These are phyloP conservation scores for Speleostelium caveatum DNA, from an alignment of 78 protist species.

Conservation along the genomic window DNA sequence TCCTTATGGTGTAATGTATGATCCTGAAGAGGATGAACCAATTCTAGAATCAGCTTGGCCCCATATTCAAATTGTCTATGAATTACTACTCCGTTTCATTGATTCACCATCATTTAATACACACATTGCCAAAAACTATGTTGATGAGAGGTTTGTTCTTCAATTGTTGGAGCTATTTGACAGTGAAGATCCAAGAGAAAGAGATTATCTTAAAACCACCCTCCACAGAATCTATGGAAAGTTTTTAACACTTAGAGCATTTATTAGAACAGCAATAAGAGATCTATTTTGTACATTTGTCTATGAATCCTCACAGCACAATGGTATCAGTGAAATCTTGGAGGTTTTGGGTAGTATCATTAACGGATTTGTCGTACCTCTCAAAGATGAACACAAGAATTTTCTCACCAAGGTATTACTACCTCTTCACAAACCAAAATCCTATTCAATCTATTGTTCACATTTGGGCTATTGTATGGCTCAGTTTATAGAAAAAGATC, in stretches of 20 bases:
- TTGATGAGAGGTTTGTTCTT: conserved; percentile 86
- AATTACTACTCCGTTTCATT: conserved; percentile 93
- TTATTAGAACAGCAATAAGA: conserved; percentile 91
- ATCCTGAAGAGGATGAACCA: conserved; percentile 94
- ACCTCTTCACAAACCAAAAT: conserved; percentile 92
- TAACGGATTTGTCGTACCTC: conserved; percentile 97
- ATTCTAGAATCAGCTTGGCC: conserved; percentile 96
- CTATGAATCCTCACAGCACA: conserved; percentile 92
- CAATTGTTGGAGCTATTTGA: conserved; percentile 94
- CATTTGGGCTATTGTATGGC: conserved; percentile 79
- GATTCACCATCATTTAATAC: conserved; percentile 91
- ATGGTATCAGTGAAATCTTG: conserved; percentile 95
- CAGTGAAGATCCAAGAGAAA: conserved; percentile 97
- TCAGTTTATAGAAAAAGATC: conserved; percentile 78
- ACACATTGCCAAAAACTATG: conserved; percentile 86
- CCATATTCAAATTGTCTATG: conserved; percentile 92
- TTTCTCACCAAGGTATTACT: conserved; percentile 88
- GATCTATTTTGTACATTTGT: conserved; percentile 90
- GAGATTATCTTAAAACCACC: conserved; percentile 97
- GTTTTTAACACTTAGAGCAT: conserved; percentile 93
- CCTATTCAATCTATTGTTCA: conserved; percentile 65
- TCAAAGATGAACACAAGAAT: conserved; percentile 95
- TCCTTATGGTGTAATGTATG: conserved; percentile 87
- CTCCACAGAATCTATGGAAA: conserved; percentile 96
- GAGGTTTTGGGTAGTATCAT: conserved; percentile 95